Evolutionary conservation across 2,329 filamentous ascomycete genomes (phyloP).

Genomic region (Colletotrichum camelliae): DNA sequence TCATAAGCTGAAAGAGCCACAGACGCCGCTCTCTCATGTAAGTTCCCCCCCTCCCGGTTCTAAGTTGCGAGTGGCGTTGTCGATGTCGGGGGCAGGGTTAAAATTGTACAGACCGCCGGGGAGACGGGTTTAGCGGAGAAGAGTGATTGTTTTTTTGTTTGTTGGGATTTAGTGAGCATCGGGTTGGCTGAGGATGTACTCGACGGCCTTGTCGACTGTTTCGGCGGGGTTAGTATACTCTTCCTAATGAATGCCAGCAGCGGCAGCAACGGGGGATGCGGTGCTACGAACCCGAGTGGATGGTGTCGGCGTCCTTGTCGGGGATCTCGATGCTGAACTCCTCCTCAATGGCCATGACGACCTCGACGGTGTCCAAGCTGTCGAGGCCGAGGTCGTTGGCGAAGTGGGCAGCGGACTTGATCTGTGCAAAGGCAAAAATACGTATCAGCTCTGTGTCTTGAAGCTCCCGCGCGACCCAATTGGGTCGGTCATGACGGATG

Average conservation of each 20-base stretch:
- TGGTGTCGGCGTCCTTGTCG: slow-evolving; percentile 93
- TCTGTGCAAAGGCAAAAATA: slow-evolving; percentile 56
- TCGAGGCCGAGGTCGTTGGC: slow-evolving; percentile 96
- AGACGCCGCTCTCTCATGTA: slow-evolving; percentile 4
- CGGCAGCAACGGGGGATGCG: neutral
- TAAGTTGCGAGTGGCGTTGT: slow-evolving; percentile 22
- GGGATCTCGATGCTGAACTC: slow-evolving; percentile 93
- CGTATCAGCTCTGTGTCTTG: neutral
- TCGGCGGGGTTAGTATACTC: slow-evolving; percentile 5
- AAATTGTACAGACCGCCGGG: slow-evolving; percentile 24
- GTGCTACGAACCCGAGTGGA: slow-evolving; percentile 81
- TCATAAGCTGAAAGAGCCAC: neutral
- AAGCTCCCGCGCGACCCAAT: neutral
- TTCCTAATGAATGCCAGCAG: neutral
- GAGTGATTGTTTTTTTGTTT: slow-evolving; percentile 50
- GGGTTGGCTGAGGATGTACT: slow-evolving; percentile 92
- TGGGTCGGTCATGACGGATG: neutral
- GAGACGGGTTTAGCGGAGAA: slow-evolving; percentile 13
- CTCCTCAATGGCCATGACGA: slow-evolving; percentile 99
- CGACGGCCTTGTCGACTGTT: slow-evolving; percentile 89
- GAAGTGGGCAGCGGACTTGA: slow-evolving; percentile 86
- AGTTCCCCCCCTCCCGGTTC: neutral
- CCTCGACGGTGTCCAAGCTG: slow-evolving; percentile 97
- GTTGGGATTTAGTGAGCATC: slow-evolving; percentile 81
- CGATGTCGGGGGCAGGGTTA: neutral